Base-by-base conservation (phyloP, 2,329 filamentous ascomycete species). In the Fusarium irregulare region DNA sequence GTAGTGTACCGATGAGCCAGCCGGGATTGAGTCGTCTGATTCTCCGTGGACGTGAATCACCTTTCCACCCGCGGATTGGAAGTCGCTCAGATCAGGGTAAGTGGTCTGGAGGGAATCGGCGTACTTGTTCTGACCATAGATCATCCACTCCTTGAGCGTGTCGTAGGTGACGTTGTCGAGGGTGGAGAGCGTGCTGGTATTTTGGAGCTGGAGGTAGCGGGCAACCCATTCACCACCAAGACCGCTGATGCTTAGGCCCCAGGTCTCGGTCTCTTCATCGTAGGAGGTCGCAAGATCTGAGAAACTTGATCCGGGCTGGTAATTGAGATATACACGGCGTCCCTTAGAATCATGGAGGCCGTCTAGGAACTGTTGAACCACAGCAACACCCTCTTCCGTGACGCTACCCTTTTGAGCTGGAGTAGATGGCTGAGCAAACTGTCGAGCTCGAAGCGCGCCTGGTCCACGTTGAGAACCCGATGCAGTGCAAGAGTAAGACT, bases 21-120 rank as follows among this genome's bases (percentile, higher is more conserved):
- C 75, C 3, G 86, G 86, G 64, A 89, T 79, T 9, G 80, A 83
- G 16, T 80, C 76, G 74, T 89, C 87, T 1, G 83, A 84, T 76
- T 89, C 86, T 55, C 86, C 87, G 76, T 89, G 87, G 78, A 83
- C 87, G 75, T 88, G 86, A 13, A 89, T 77, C 6, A 89, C 76
- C 76, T 89, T 89, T 54, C 85, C 86, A 25, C 86, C 87, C 0
- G 79, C 71, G 4, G 78, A 60, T 32, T 84, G 78, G 79, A 88
- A 88, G 11, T 78, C 68, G 1, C 83, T 84, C 1, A 89, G 79
- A 67, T 89, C 86, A 0, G 85, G 84, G 25, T 83, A 72, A 2
- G 83, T 87, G 11, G 86, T 88, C 71, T 88, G 86, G 6, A 88
- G 79, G 49, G 75, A 83, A 70, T 86, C 84, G 30, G 79, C 63